Evolutionary conservation across 2,329 filamentous ascomycete species (phyloP).

Genomic region (Xylariaceae sp.): DNA sequence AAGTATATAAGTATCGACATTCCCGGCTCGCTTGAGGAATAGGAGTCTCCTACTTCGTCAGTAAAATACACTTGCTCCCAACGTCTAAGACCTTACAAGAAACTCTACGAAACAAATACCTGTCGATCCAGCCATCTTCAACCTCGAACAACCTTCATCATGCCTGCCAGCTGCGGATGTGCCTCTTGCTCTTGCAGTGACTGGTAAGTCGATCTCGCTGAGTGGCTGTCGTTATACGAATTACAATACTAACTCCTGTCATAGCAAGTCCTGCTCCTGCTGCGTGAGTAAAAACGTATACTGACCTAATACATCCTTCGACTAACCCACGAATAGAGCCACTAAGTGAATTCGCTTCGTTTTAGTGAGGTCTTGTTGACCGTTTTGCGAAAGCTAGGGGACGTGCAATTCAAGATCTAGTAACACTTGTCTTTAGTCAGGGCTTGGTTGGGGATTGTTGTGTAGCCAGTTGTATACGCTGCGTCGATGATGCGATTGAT

Average conservation of each 20-base stretch:
- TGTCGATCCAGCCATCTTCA: too few species aligned
- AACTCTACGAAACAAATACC: too few species aligned
- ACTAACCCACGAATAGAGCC: slow-evolving; percentile 13
- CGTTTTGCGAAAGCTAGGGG: neutral
- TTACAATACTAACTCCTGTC: neutral
- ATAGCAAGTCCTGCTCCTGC: slow-evolving; percentile 22
- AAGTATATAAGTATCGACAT: too few species aligned
- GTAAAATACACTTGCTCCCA: too few species aligned
- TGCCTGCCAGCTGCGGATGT: slow-evolving; percentile 23
- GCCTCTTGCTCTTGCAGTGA: slow-evolving; percentile 21
- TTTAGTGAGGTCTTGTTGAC: neutral
- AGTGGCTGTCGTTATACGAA: neutral
- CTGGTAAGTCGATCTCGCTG: slow-evolving; percentile 14
- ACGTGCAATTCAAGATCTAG: neutral
- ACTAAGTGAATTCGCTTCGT: slow-evolving; percentile 11
- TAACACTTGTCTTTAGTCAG: neutral
- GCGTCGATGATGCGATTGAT: neutral
- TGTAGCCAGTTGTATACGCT: neutral
- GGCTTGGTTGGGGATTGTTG: too few species aligned
- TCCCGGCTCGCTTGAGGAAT: too few species aligned
- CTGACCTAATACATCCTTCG: neutral
- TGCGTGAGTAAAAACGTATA: slow-evolving; percentile 15
- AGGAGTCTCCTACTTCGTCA: too few species aligned
- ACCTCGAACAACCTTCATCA: slow-evolving; percentile 1
- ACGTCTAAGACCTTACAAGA: too few species aligned